Percentiles rank a stretch among this genome's conserved stretches.
These are phyloP conservation scores for Cerrena zonata DNA, from an alignment of 1,284 basidiomycete species.

Conservation along the genomic window DNA sequence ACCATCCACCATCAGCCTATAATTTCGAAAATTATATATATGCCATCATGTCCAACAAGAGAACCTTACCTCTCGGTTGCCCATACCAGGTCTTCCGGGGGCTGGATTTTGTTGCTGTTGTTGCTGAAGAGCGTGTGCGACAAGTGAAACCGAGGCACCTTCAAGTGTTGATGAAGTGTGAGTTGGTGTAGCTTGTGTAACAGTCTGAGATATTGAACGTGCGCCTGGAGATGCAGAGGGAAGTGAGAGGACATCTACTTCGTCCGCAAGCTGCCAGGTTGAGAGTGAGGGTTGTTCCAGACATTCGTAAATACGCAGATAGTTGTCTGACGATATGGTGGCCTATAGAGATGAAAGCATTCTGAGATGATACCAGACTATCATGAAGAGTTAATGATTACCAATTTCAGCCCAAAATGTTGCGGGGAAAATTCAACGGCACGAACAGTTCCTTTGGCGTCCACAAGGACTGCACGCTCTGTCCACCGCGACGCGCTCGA, in stretches of 20 bases:
- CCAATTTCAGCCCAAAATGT: slow-evolving; percentile 81
- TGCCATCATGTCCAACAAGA: too few relatives aligned
- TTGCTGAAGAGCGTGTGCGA: slow-evolving; percentile 56
- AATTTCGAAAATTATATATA: background rate
- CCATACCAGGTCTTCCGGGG: slow-evolving; percentile 46
- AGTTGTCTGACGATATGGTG: slow-evolving; percentile 79
- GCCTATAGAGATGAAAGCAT: slow-evolving; percentile 47
- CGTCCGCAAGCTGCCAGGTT: slow-evolving; percentile 76
- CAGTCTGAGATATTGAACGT: slow-evolving; percentile 42
- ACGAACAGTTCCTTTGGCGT: slow-evolving; percentile 80
- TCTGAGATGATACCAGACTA: background rate
- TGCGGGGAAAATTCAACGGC: slow-evolving; percentile 81
- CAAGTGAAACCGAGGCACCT: slow-evolving; percentile 50
- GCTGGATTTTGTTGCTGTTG: slow-evolving; percentile 37
- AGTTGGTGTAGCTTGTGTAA: slow-evolving; percentile 62
- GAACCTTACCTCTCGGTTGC: slow-evolving; percentile 47
- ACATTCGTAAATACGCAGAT: slow-evolving; percentile 85
- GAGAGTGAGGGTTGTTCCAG: slow-evolving; percentile 75
- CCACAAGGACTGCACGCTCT: slow-evolving; percentile 70
- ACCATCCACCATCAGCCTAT: slow-evolving; percentile 82
- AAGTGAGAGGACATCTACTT: slow-evolving; percentile 68
- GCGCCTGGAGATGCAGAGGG: slow-evolving; percentile 40
- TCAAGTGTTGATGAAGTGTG: slow-evolving; percentile 54
- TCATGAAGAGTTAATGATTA: slow-evolving; percentile 23
- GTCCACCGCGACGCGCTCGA: slow-evolving; percentile 53